phyloP scores from a whole-genome alignment of 225 moss, liverwort and hornwort genomes.

The Pseudoscleropodium purum region DNA sequence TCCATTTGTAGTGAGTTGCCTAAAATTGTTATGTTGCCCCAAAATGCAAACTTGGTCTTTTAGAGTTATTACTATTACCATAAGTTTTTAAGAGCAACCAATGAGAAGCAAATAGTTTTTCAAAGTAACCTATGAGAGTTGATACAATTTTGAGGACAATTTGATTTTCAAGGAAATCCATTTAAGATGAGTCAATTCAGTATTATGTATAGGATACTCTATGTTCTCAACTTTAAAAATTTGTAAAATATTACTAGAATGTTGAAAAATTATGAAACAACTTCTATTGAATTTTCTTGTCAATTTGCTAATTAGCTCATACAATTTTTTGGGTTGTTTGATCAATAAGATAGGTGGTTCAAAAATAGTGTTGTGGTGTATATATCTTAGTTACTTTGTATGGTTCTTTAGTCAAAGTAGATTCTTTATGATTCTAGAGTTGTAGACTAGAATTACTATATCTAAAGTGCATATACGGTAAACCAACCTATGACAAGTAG shows the following conservation, averaged over 20 bases:
- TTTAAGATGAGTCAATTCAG: not conserved
- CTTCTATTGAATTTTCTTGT: not conserved
- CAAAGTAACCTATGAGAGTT: not conserved
- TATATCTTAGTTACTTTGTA: fast-evolving
- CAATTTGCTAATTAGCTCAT: not conserved
- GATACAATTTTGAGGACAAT: not conserved
- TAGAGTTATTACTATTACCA: not conserved
- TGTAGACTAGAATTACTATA: fast-evolving
- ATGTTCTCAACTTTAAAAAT: not conserved
- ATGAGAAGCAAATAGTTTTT: not conserved
- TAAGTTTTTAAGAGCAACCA: not conserved
- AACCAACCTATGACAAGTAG: not conserved
- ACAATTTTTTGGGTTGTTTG: not conserved
- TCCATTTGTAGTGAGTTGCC: too few species aligned
- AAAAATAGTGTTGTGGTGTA: fast-evolving
- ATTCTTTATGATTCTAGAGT: too few species aligned
- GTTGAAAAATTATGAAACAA: not conserved
- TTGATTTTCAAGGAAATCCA: not conserved
- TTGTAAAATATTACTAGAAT: not conserved
- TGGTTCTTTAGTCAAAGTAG: fast-evolving
- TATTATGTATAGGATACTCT: fast-evolving
- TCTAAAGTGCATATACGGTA: fast-evolving
- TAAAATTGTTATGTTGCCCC: too few species aligned
- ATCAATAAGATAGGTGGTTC: not conserved
- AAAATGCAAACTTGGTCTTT: too few species aligned